Percentiles rank a stretch among this genome's conserved stretches.
Conservation (phyloP, 2,329 filamentous ascomycete species). For the Pseudogymnoascus sp. region DNA sequence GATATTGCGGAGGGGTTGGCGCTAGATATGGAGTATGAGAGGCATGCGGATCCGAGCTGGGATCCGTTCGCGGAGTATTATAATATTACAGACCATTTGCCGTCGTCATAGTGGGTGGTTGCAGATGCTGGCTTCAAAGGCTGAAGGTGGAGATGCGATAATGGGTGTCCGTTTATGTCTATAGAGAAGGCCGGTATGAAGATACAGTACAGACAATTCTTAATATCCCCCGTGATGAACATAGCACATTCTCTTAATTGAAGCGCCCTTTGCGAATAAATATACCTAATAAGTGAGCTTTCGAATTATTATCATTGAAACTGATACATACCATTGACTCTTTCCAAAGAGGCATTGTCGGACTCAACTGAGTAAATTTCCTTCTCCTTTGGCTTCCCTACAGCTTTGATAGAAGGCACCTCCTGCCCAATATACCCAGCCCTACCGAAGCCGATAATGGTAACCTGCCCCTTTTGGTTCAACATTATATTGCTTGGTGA, state of each 20-base stretch:
- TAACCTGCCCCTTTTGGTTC: background rate
- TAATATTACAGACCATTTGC: background rate
- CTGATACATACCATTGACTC: background rate
- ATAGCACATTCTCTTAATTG: background rate
- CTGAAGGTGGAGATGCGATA: background rate
- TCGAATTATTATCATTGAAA: background rate
- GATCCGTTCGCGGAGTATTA: slow-evolving; percentile 46
- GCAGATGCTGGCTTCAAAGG: background rate
- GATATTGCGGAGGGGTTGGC: background rate
- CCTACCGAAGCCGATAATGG: background rate
- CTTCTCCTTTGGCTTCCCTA: background rate
- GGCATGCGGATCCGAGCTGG: slow-evolving; percentile 35
- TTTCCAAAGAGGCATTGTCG: background rate
- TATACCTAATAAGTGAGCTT: background rate
- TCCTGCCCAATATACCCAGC: background rate
- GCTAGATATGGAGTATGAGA: slow-evolving; percentile 4
- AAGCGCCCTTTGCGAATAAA: background rate
- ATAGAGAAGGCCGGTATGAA: too few relatives aligned
- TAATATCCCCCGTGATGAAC: background rate
- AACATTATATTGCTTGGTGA: background rate
- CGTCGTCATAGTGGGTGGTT: background rate
- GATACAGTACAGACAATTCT: too few relatives aligned
- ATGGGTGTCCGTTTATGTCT: background rate
- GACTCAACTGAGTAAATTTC: background rate
- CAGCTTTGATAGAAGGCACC: background rate